A percentile compares a stretch with the other conserved stretches of the same genome.
Conservation (phyloP, 805 yeast species). For the Kluyveromyces wickerhamii region DNA sequence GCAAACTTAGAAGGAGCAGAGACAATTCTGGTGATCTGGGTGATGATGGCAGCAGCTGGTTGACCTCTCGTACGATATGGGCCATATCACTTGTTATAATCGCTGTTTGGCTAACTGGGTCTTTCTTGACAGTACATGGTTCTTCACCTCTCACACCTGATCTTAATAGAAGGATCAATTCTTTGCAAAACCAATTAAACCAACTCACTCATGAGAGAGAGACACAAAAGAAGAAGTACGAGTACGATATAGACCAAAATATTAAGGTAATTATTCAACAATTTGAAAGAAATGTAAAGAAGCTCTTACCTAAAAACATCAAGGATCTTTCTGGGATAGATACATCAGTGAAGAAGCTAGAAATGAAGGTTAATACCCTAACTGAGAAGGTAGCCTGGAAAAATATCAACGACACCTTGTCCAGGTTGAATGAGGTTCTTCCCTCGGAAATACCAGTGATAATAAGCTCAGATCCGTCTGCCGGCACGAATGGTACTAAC, state of each 20-base stretch:
- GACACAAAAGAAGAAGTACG: constrained; percentile 17
- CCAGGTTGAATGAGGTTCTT: constrained; percentile 8
- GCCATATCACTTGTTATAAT: background rate
- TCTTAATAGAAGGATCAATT: constrained; percentile 5
- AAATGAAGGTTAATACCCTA: constrained; percentile 1
- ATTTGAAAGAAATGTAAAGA: constrained; percentile 27
- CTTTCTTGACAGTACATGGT: background rate
- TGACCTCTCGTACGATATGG: background rate
- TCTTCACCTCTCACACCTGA: constrained; percentile 2
- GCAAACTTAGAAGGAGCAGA: no score
- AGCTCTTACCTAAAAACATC: constrained; percentile 22
- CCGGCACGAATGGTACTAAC: constrained; percentile 6
- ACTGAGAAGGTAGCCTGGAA: constrained; percentile 1
- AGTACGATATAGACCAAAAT: constrained; percentile 23
- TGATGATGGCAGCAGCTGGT: no score
- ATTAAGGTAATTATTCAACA: constrained; percentile 23
- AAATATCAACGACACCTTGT: constrained; percentile 2
- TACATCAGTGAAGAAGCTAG: constrained; percentile 1
- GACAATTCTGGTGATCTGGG: no score
- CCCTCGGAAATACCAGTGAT: constrained; percentile 28
- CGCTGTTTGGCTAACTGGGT: background rate
- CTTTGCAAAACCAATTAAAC: constrained; percentile 24
- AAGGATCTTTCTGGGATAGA: constrained; percentile 5
- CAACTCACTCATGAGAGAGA: constrained; percentile 23
- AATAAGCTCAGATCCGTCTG: constrained; percentile 9